A percentile compares a stretch with the other conserved stretches of the same genome.
Conservation (phyloP, 108 stramenopile genomes). For the Hondaea fermentalgiana region DNA sequence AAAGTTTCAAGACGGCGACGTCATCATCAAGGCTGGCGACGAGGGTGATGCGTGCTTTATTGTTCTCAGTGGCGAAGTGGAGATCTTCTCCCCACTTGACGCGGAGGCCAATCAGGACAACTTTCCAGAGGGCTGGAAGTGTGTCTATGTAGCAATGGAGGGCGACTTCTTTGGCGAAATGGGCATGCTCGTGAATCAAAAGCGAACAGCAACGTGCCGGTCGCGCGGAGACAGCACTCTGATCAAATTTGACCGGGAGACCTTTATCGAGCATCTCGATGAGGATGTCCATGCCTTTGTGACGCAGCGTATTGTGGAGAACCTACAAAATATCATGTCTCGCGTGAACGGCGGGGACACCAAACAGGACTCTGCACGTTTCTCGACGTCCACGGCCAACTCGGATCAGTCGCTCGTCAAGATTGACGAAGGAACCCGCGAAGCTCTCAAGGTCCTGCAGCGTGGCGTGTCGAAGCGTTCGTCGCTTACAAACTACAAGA, state of each 20-base stretch:
- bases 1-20: not conserved
- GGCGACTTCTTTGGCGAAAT: constrained; percentile 15
- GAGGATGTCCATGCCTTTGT: not conserved
- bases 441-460: not conserved
- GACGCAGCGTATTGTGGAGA: not conserved
- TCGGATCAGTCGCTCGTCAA: not conserved
- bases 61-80: not conserved
- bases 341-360: not conserved
- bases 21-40: not conserved
- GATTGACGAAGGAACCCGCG: not conserved
- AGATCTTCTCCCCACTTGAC: not conserved
- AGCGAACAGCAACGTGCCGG: not conserved
- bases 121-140: not conserved
- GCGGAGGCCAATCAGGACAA: not conserved
- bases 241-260: not conserved
- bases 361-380: not conserved
- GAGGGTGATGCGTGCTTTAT: not conserved
- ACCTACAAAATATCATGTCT: not conserved
- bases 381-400: not conserved
- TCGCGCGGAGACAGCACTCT: not conserved
- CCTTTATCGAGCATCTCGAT: not conserved
- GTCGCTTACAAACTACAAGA: not conserved
- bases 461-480: not conserved
- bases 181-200: not conserved
- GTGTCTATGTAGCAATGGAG: not conserved